Percentiles rank a stretch among this genome's conserved stretches.
phyloP scores from a whole-genome alignment of 805 yeast genomes.

The Candida maltosa region DNA sequence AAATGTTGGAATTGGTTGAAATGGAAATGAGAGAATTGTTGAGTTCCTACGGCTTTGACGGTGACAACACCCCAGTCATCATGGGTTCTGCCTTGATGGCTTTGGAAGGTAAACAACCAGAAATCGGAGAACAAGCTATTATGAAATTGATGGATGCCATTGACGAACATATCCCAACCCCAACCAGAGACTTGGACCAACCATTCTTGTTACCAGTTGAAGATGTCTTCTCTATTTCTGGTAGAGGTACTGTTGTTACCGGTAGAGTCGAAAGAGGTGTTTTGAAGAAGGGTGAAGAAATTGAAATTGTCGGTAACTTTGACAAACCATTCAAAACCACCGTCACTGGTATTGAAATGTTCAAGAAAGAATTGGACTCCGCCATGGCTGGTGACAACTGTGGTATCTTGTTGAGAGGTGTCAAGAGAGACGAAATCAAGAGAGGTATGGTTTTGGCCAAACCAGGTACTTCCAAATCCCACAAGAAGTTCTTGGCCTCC shows the following conservation, averaged over 20 bases:
- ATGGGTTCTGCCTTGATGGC: constrained; percentile 99
- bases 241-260: constrained; percentile 99
- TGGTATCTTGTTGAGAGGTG: constrained; percentile 95
- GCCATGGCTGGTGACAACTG: constrained; percentile 99
- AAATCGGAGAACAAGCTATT: constrained; percentile 87
- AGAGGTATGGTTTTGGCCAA: constrained; percentile 98
- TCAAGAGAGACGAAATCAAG: constrained; percentile 92
- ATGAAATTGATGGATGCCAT: constrained; percentile 83
- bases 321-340: constrained; percentile 85
- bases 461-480: constrained; percentile 88
- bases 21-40: constrained; percentile 99
- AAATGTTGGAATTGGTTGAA: constrained; percentile 98
- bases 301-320: constrained; percentile 93
- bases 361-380: constrained; percentile 95
- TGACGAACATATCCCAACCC: constrained; percentile 94
- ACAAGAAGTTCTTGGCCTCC: constrained; percentile 91
- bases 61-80: constrained; percentile 95
- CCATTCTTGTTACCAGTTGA: constrained; percentile 97
- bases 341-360: constrained; percentile 99
- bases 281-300: constrained; percentile 96
- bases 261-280: constrained; percentile 99
- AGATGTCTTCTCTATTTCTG: constrained; percentile 96
- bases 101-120: constrained; percentile 81
- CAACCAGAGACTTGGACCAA: constrained; percentile 91
- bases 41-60: constrained; percentile 90